A percentile compares a stretch with the other conserved stretches of the same genome.
These are phyloP conservation scores for Scutellaria minor DNA, from an alignment of 257 asterid species.

Conservation along the genomic window DNA sequence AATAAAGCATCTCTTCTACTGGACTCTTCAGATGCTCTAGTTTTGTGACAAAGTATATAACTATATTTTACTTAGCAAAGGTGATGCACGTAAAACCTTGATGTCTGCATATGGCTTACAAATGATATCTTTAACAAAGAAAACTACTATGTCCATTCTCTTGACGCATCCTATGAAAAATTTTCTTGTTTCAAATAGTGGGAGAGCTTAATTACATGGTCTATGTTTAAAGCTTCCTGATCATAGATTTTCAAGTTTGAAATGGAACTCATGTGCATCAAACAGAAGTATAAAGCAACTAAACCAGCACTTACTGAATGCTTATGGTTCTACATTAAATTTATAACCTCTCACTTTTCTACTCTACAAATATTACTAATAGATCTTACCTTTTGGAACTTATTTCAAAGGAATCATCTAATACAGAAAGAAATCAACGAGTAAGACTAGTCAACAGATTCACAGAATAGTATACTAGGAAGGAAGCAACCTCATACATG, in stretches of 20 bases:
- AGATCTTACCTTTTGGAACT: not conserved
- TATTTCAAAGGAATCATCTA: not conserved
- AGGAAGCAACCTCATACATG: not conserved
- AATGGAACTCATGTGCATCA: not conserved
- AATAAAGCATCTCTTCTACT: not conserved
- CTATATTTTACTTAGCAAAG: too few species aligned
- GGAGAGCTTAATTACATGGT: not conserved
- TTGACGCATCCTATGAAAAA: too few species aligned
- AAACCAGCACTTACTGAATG: not conserved
- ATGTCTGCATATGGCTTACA: conserved; percentile 9
- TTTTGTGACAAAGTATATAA: not conserved
- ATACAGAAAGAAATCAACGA: not conserved
- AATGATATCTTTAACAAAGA: too few species aligned
- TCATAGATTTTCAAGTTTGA: not conserved
- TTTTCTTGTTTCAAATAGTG: not conserved
- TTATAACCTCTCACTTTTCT: not conserved
- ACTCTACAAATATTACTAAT: not conserved
- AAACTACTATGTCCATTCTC: too few species aligned
- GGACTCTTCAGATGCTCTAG: not conserved
- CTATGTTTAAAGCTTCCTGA: not conserved
- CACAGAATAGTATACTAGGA: too few species aligned
- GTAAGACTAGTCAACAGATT: conserved; percentile 4
- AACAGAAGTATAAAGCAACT: conserved; percentile 3
- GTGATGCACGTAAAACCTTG: not conserved
- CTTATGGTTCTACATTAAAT: not conserved